Conservation (phyloP, 1,284 basidiomycete species). For the Marasmius sp. region DNA sequence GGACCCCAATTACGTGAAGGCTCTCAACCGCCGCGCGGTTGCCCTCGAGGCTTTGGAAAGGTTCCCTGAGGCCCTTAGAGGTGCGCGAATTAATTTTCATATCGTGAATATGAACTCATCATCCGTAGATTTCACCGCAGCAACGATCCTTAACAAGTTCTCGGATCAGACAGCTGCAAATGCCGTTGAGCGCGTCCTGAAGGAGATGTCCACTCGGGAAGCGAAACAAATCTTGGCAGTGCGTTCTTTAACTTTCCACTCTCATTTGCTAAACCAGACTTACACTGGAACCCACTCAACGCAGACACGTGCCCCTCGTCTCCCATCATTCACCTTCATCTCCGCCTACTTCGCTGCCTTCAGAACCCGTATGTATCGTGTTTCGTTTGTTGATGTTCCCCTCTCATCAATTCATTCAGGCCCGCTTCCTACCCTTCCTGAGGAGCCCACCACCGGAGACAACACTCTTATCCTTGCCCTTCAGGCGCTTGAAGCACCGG, state of each 20-base stretch:
- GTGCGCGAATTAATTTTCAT: conserved; percentile 40
- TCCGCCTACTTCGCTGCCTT: conserved; percentile 97
- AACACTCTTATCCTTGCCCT: conserved; percentile 80
- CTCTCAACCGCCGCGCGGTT: conserved; percentile 88
- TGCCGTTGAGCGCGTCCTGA: conserved; percentile 90
- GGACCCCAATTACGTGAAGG: conserved; percentile 90
- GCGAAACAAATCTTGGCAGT: conserved; percentile 72
- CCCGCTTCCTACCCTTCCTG: conserved; percentile 74
- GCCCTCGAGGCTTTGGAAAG: conserved; percentile 82
- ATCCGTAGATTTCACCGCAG: conserved; percentile 86
- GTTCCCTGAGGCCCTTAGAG: conserved; percentile 77
- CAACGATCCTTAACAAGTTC: conserved; percentile 94
- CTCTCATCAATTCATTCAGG: conserved; percentile 40
- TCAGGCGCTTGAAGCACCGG: conserved; percentile 83
- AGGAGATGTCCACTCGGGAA: conserved; percentile 76
- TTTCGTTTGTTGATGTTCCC: background rate
- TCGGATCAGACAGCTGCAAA: conserved; percentile 78
- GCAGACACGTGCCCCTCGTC: conserved; percentile 76
- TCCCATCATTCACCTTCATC: conserved; percentile 93
- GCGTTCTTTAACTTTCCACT: conserved; percentile 18
- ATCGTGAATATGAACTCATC: background rate
- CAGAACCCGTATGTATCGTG: conserved; percentile 68
- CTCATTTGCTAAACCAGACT: background rate
- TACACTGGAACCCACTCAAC: conserved; percentile 7
- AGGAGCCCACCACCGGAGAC: conserved; percentile 78